These are phyloP conservation scores for Candida ulmi DNA, from an alignment of 805 yeast species.

Conservation along the genomic window DNA sequence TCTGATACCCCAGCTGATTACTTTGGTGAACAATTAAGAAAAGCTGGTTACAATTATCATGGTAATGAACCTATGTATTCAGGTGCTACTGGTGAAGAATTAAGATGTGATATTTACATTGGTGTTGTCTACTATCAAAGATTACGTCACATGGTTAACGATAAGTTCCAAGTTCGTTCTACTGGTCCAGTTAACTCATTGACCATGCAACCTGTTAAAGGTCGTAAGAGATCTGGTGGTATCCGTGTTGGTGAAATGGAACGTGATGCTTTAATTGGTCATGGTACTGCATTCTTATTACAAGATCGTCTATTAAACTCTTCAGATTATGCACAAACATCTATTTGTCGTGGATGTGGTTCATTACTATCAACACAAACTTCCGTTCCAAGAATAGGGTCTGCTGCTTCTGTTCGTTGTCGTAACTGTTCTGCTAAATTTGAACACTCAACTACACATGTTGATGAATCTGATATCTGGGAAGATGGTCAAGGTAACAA, in stretches of 20 bases:
- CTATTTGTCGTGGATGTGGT: constrained; percentile 91
- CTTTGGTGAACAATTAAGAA: constrained; percentile 86
- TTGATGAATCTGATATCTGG: constrained; percentile 78
- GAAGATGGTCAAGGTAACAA: constrained; percentile 95
- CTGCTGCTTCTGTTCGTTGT: constrained; percentile 73
- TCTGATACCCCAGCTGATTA: constrained; percentile 94
- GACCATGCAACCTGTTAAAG: constrained; percentile 99
- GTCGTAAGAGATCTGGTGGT: constrained; percentile 98
- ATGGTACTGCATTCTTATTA: constrained; percentile 90
- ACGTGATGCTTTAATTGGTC: constrained; percentile 98
- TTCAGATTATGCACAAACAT: constrained; percentile 89
- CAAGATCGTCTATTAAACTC: constrained; percentile 95
- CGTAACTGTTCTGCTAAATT: constrained; percentile 82
- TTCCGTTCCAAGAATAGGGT: constrained; percentile 87
- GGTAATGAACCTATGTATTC: constrained; percentile 99
- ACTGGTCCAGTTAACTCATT: constrained; percentile 97
- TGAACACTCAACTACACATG: constrained; percentile 47
- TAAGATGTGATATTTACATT: constrained; percentile 90
- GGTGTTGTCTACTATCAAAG: constrained; percentile 98
- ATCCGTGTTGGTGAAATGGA: constrained; percentile 99
- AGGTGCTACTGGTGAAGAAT: constrained; percentile 97
- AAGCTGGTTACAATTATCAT: constrained; percentile 93
- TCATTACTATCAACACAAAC: constrained; percentile 84
- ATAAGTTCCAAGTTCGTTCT: constrained; percentile 97
- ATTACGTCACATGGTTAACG: constrained; percentile 98